Evolutionary conservation across 495 filamentous ascomycete species (phyloP), one percentile per base, ranked within the genome.

Genomic region (Viridothelium virens): DNA sequence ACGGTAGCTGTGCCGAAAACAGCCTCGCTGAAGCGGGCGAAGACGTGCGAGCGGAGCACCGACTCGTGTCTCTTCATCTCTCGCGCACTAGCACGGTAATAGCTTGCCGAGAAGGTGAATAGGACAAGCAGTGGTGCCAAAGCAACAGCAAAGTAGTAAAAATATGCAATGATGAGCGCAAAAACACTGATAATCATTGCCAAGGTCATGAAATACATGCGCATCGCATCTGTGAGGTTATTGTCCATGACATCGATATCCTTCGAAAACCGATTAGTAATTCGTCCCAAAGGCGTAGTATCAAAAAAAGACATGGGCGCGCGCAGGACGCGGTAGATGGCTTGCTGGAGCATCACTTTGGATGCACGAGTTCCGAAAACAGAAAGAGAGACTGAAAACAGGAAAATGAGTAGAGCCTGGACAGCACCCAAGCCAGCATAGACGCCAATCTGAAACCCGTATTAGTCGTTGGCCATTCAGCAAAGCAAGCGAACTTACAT

Each of bases 231-330:
- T 0, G 88, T 87, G 9, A 97, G 80, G 53, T 85, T 91, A 74
- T 96, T 97, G 75, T 98, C 94, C 91, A 98, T 95, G 39, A 89
- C 88, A 71, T 96, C 89, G 56, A 97, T 87, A 75, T 98, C 94
- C 71, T 92, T 91, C 2, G 92, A 93, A 78, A 98, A 98, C 31
- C 94, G 89, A 73, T 97, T 98, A 9, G 91, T 94, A 73, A 98
- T 96, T 34, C 94, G 87, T n/a, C 94, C 94, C 0, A 97, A 79
- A 1, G 94, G 94, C 0, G 94, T 98, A 0, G 93, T 97, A 70
- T 97, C 94, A 79, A 97, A 97, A 80, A 97, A 97, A 3, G 88
- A 87, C 92, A 97, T 96, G 0, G 94, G 94, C 0, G 94, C 93
- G 61, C 92, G 84, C 48, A 98, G 81, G 0, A 91, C 89, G 53